Evolutionary conservation across 805 yeast species (phyloP), one percentile per base, ranked within the genome.

Genomic region (Candida ortonii): DNA sequence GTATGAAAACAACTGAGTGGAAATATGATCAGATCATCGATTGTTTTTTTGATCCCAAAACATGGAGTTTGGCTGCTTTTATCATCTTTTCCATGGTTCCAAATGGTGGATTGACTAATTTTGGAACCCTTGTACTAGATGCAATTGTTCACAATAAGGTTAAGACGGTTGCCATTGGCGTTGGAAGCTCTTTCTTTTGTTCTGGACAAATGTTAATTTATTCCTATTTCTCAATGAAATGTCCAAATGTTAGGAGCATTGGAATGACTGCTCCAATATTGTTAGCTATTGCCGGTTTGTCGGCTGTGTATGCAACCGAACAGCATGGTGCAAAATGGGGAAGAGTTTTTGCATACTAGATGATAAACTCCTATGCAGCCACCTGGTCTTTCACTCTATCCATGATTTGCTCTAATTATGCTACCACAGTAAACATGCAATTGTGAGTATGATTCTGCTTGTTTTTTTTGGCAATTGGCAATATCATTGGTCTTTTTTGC

Each of bases 401-500:
- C 24, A 33, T 55, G 26, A 43, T 51, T 31, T 58, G 60, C 28
- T 41, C 50, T 25, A 69, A 72, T 41, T 57, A 64, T 32, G 70
- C 73, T 4, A 80, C 9, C 72, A 70, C 49, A 72, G 80, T 12
- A 75, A 74, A 57, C 72, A 71, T 50, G 53, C 62, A 20, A 59
- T 68, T 7, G 64, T 64, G 10, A 70, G 65, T 45, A 73, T 75
- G 11, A 45, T 67, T 22, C 47, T 62, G 33, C 60, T 73, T 27
- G 49, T 73, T 23, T 68, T 66, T 11, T 73, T 68, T 53, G 71
- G n/a, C 76, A 46, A 70, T 64, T n/a, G 80, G 80, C 12, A 76
- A 75, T 48, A 55, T 71, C 36, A 59, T 65, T 29, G 80, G 80
- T 5, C 77, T 79, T 1, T 75, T 70, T 43, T 62, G 73, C 10